Evolutionary conservation across 148 eudicot species (phyloP), one percentile per base, ranked within the genome.

Genomic region (Oxyria digyna): DNA sequence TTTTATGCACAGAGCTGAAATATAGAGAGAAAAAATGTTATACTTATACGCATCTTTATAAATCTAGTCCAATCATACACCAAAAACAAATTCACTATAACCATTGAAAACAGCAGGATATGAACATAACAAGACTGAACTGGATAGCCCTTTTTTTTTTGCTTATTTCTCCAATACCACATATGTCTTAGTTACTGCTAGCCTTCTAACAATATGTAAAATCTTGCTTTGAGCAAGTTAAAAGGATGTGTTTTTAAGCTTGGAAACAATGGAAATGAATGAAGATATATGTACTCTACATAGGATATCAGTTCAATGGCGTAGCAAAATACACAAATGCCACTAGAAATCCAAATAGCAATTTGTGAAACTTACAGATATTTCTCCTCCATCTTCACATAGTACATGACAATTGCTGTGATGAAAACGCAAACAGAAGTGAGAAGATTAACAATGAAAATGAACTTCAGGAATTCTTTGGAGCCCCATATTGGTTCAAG

Each of bases 401-500:
- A 94, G 82, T 94, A 94, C 81, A 90, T 74, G 74, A 90, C 79
- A 49, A 94, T 87, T 46, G 96, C 96, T 38, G 99, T 90, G 63
- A 90, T 75, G 74, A 94, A 94, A 74, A 90, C 91, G 70, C 88
- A 85, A 10, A 87, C 68, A 46, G 90, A 90, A 54, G 99, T 90
- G 73, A 94, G 85, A 72, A 90, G 74, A 85, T 94, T 94, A 63
- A 90, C 93, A 15, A 88, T 77, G 78, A 90, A 85, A 74, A 94
- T 87, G 76, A 94, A 94, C 87, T 94, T 94, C 81, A 94, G 74
- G 72, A 94, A 90, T 78, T 94, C 99, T 78, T 84, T 86, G 73
- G 99, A 79, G 68, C 99, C 97, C 99, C 99, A 94, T 37, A 94
- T 86, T 62, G 99, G 99, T 74, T 94, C 99, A 69, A 94, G 97